Evolutionary conservation across 169 alveolate species (phyloP).

Genomic region (Plasmodium inui): DNA sequence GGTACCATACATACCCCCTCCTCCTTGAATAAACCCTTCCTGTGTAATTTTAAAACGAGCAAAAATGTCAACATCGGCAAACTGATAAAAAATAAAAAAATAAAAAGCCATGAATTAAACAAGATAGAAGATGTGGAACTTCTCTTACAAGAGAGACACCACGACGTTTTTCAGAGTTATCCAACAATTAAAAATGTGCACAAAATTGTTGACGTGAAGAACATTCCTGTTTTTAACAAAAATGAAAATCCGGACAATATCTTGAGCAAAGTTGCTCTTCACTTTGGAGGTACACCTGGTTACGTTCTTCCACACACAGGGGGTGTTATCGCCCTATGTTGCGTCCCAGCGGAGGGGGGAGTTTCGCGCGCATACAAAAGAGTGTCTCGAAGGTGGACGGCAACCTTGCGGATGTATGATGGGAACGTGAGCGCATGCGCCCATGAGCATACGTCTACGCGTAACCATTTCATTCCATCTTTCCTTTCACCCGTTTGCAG

Average conservation of each 20-base stretch:
- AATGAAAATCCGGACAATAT: conserved; percentile 36
- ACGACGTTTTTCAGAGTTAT: conserved; percentile 53
- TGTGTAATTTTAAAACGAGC: conserved; percentile 47
- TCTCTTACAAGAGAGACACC: conserved; percentile 64
- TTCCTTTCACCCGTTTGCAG: conserved; percentile 9
- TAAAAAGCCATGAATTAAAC: conserved; percentile 47
- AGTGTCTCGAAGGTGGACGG: not conserved
- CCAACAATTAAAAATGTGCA: conserved; percentile 58
- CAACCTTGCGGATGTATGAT: not conserved
- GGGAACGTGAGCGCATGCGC: not conserved
- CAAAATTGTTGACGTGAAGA: conserved; percentile 42
- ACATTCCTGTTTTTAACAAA: conserved; percentile 73
- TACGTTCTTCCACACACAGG: not conserved
- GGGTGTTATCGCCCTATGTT: not conserved
- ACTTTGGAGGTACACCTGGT: conserved; percentile 74
- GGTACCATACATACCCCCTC: not conserved
- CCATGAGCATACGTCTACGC: not conserved
- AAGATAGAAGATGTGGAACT: conserved; percentile 72
- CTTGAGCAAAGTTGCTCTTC: conserved; percentile 70
- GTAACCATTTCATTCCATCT: not conserved
- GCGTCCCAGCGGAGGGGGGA: not conserved
- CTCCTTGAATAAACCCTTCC: not conserved
- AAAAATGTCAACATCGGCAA: conserved; percentile 37
- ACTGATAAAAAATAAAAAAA: conserved; percentile 56
- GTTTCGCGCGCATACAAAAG: not conserved